Evolutionary conservation across 768 basidiomycete genomes (phyloP), one percentile per base, ranked within the genome.

Genomic region (Rhizopogon vesiculosus): DNA sequence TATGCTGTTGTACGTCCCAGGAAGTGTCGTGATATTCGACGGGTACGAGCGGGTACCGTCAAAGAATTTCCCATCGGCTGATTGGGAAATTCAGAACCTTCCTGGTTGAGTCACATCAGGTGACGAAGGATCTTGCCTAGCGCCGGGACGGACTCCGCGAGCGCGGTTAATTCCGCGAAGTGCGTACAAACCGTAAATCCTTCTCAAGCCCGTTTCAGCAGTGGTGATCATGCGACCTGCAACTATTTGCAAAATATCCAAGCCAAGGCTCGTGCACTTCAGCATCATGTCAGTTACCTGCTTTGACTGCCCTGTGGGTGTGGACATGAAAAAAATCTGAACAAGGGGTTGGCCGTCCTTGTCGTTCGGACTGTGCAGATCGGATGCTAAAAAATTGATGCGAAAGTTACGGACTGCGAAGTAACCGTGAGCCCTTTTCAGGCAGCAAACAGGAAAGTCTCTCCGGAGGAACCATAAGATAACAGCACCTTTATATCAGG

Each of bases 381-480:
- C 12, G 35, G 19, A 35, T 49, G 46, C 33, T 22, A 22, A 25
- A 38, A 28, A 40, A 35, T 49, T 54, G 48, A 54, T 54, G 50
- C 54, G 54, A 40, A 51, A 54, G 39, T 50, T 51, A 48, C 45
- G 54, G 49, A 48, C 25, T 52, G 53, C 31, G 48, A 54, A 50
- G 53, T 49, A 54, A 54, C 42, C 48, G 53, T 52, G 28, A 51
- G 48, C 18, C 53, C 33, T 18, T 54, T 54, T 49, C 28, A 54
- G 33, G 22, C 18, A 46, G n/a, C 9, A n/a, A 50, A 25, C 19
- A 52, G 16, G 44, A 25, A 50, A 50, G 31, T 15, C 39, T 45
- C 12, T 18, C 52, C 53, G 44, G 45, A 22, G 22, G 31, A 25
- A 45, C 18, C 31, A 18, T 19, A 29, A 48, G 53, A 53, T 53